phyloP scores from a whole-genome alignment of 129 eudicot species.

The Kitagawia praeruptora region DNA sequence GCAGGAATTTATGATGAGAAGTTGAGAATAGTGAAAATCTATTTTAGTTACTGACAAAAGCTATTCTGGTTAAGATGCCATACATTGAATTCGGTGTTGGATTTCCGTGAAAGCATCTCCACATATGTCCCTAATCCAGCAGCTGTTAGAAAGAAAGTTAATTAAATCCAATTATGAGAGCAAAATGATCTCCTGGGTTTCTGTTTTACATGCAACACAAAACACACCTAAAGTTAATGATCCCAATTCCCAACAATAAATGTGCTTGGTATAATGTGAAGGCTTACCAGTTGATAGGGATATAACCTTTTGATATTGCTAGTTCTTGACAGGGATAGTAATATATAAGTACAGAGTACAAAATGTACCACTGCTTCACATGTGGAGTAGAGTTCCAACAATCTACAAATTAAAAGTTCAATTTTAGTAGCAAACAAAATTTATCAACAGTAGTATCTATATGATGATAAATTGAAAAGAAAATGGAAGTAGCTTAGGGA shows the following conservation, averaged over 20 bases:
- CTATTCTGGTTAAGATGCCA: conserved; percentile 15
- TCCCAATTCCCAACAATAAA: conserved; percentile 4
- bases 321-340: conserved; percentile 51
- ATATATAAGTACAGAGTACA: background rate
- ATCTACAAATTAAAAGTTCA: conserved; percentile 43
- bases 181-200: too few relatives aligned
- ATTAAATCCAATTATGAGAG: too few relatives aligned
- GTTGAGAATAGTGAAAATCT: background rate
- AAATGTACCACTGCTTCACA: conserved; percentile 73
- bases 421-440: background rate
- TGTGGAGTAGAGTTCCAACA: conserved; percentile 85
- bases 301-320: conserved; percentile 66
- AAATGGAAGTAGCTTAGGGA: background rate
- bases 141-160: conserved; percentile 40
- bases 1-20: background rate
- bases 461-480: background rate
- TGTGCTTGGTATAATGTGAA: background rate
- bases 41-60: background rate
- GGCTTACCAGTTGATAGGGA: conserved; percentile 84
- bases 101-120: conserved; percentile 62
- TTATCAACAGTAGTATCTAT: background rate
- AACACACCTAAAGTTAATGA: background rate
- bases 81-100: conserved; percentile 76
- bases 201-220: too few relatives aligned
- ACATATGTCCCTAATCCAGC: conserved; percentile 58